Percentiles rank a stretch among this genome's conserved stretches.
Conservation (phyloP, 495 filamentous ascomycete species). For the Xanthoparmelia taractica region DNA sequence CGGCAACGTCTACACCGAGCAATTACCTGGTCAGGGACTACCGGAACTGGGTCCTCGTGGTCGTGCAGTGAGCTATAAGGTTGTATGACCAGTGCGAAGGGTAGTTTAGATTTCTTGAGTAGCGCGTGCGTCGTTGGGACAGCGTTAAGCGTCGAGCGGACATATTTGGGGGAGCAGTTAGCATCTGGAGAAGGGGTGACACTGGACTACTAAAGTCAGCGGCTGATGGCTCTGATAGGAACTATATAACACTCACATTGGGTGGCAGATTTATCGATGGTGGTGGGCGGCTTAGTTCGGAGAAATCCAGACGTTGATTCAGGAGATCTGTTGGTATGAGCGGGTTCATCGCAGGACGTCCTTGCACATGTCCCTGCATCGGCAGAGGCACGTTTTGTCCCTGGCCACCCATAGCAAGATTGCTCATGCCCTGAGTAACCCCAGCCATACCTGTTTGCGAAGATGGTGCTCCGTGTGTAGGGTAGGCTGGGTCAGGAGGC, state of each 20-base stretch:
- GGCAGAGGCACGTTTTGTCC: conserved; percentile 41
- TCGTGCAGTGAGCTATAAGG: conserved; percentile 92
- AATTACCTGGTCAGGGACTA: conserved; percentile 95
- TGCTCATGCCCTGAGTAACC: conserved; percentile 75
- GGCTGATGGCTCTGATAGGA: conserved; percentile 16
- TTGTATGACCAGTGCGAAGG: conserved; percentile 92
- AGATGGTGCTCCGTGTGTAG: conserved; percentile 41
- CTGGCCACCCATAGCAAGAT: conserved; percentile 64
- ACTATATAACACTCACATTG: conserved; percentile 56
- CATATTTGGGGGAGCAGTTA: conserved; percentile 90
- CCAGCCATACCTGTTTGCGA: conserved; percentile 54
- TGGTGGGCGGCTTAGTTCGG: conserved; percentile 85
- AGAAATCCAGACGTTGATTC: conserved; percentile 85
- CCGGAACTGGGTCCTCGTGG: conserved; percentile 78
- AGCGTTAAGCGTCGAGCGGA: conserved; percentile 89
- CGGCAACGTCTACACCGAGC: conserved; percentile 89
- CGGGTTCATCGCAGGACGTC: conserved; percentile 63
- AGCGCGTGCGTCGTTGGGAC: conserved; percentile 84
- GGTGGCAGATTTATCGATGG: conserved; percentile 85
- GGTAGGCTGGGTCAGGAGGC: conserved; percentile 58
- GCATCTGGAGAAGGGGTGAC: conserved; percentile 86
- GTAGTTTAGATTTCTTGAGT: conserved; percentile 91
- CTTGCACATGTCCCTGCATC: conserved; percentile 43
- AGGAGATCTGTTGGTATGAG: conserved; percentile 87
- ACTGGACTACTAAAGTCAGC: conserved; percentile 57